Evolutionary conservation across 257 asterid genomes (phyloP).

Genomic region (Nicotiana paniculata): DNA sequence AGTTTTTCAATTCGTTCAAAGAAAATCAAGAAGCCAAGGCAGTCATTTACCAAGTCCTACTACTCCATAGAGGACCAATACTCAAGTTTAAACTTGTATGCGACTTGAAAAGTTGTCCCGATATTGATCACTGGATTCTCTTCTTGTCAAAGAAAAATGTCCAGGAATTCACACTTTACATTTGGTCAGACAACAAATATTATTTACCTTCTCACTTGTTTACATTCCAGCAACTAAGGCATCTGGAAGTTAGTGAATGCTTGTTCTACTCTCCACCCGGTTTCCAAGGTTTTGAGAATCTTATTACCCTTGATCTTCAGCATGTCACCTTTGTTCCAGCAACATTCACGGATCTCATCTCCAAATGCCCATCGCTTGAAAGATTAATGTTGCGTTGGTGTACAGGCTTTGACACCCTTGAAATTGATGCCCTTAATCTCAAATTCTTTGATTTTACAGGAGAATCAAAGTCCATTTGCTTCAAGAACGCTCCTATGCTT

Average conservation of each 20-base stretch:
- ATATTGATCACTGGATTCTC: background rate
- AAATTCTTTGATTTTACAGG: conserved; percentile 13
- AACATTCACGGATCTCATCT: background rate
- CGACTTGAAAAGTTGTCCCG: background rate
- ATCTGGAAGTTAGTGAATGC: background rate
- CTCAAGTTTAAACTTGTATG: background rate
- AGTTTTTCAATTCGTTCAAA: background rate
- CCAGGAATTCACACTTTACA: background rate
- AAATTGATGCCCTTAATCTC: background rate
- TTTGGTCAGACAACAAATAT: background rate
- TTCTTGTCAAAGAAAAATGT: background rate
- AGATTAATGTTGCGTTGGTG: conserved; percentile 4
- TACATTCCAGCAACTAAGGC: background rate
- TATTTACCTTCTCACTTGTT: background rate
- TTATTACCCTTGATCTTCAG: conserved; percentile 11
- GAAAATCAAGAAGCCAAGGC: background rate
- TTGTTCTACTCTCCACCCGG: background rate
- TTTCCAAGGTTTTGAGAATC: conserved; percentile 12
- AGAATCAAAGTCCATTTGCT: background rate
- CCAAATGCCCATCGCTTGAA: conserved; percentile 16
- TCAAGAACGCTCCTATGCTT: conserved; percentile 12
- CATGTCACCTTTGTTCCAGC: conserved; percentile 5
- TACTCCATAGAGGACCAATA: background rate
- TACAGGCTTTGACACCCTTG: conserved; percentile 8
- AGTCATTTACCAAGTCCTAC: background rate